A percentile compares a stretch with the other conserved stretches of the same genome.
phyloP scores from a whole-genome alignment of 768 basidiomycete species.

The Serendipita sp. region DNA sequence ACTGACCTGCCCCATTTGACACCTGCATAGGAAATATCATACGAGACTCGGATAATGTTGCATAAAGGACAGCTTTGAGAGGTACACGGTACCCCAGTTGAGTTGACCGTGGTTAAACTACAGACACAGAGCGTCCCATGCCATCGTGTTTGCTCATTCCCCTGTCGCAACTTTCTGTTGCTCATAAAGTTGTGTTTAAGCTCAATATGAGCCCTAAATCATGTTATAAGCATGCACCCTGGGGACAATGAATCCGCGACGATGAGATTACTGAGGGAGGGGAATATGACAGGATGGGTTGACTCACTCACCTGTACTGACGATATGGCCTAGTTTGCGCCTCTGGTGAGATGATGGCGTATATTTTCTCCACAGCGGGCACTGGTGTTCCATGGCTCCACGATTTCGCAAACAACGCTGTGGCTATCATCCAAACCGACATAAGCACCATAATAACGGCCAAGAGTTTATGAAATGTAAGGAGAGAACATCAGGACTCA shows the following conservation, averaged over 20 bases:
- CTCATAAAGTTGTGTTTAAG: conserved; percentile 38
- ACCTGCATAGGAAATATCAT: conserved; percentile 45
- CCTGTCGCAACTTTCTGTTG: conserved; percentile 35
- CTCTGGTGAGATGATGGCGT: conserved; percentile 42
- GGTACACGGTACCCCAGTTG: conserved; percentile 33
- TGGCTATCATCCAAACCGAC: conserved; percentile 23
- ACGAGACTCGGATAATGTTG: conserved; percentile 46
- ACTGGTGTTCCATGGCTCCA: conserved; percentile 49
- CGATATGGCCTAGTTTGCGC: background rate
- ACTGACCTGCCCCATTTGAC: conserved; percentile 59
- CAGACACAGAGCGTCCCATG: conserved; percentile 56
- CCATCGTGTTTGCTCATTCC: conserved; percentile 62
- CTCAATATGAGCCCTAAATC: conserved; percentile 24
- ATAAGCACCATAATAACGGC: too few relatives aligned
- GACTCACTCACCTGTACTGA: too few relatives aligned
- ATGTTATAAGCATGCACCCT: too few relatives aligned
- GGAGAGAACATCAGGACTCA: conserved; percentile 17
- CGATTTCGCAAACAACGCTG: conserved; percentile 50
- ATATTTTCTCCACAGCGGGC: conserved; percentile 42
- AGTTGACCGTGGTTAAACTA: conserved; percentile 42
- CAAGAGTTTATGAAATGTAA: too few relatives aligned
- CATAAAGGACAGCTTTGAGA: conserved; percentile 45
- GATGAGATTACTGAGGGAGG: too few relatives aligned
- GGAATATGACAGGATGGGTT: too few relatives aligned
- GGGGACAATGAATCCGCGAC: too few relatives aligned